Base-by-base conservation (phyloP, 108 stramenopile genomes). In the Pseudonitzschia multiseries region DNA sequence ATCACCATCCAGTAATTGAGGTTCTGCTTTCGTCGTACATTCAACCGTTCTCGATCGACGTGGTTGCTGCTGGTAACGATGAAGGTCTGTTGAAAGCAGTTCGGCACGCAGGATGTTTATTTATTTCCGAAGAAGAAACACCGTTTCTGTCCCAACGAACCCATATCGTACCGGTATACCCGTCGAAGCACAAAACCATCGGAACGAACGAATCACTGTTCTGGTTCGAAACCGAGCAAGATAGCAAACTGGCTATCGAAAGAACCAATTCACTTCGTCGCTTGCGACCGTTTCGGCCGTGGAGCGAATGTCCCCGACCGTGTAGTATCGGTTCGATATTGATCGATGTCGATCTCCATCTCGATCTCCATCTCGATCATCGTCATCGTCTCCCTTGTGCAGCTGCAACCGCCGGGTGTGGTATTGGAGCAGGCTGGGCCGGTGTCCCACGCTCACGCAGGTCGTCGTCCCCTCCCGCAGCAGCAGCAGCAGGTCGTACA, bases 391-490 rank as follows among this genome's bases (percentile, higher is more conserved):
- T 2, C n/a, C 8, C 64, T 65, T 65, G 22, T 65, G 33, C 36
- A 65, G 33, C 12, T 65, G 36, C 64, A 43, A 50, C 63, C 56
- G 48, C 69, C 86, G 22, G 64, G 31, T 84, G 68, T 96, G 95
- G 63, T 83, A 81, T 15, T 63, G 57, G 27, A 91, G 63, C 51
- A 96, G 66, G 22, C 84, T 89, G 18, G 93, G 93, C 17, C 95
- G 78, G 75, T 94, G 95, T 2, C 95, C 95, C 3, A 96, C 95
- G 63, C 84, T 86, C 0, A 96, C 79, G 56, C 72, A 87, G 17
- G 90, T 89, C 36, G 90, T 89, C 36, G 83, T 46, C 12, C 80
- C 42, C 13, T 83, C 18, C 43, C n/a, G n/a, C n/a, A n/a, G n/a
- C n/a, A n/a, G n/a, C n/a, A n/a, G n/a, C n/a, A 95, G 65, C 13